Conservation (phyloP, 768 basidiomycete genomes). For the Krasilnikovozyma curviuscula region DNA sequence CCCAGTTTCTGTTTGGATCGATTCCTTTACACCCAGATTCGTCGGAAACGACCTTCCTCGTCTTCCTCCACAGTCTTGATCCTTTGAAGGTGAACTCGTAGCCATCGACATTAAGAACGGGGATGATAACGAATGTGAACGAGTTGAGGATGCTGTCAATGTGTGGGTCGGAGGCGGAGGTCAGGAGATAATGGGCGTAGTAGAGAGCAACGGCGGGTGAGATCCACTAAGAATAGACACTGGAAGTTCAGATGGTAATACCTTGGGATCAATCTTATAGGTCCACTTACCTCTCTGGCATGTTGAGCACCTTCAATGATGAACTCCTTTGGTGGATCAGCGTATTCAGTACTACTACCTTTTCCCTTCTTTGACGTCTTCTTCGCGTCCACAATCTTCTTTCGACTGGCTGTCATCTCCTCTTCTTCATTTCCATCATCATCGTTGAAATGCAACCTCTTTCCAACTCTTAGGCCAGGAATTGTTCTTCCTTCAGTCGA, state of each 20-base stretch:
- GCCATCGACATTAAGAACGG: slow-evolving; percentile 15
- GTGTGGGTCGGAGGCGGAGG: slow-evolving; percentile 32
- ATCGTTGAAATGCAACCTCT: slow-evolving; percentile 13
- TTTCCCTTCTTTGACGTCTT: slow-evolving; percentile 25
- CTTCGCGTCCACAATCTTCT: slow-evolving; percentile 7
- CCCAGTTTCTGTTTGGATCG: slow-evolving; percentile 60
- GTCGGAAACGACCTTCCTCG: slow-evolving; percentile 38
- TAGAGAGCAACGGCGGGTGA: slow-evolving; percentile 55
- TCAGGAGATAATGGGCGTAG: slow-evolving; percentile 47
- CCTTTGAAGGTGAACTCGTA: slow-evolving; percentile 34
- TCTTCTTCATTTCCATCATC: slow-evolving; percentile 13
- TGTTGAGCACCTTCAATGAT: slow-evolving; percentile 56
- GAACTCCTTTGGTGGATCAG: too few relatives aligned
- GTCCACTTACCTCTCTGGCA: slow-evolving; percentile 43
- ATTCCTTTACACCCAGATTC: slow-evolving; percentile 42
- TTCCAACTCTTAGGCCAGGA: not conserved
- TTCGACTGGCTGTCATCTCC: slow-evolving; percentile 6
- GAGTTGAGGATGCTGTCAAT: slow-evolving; percentile 37
- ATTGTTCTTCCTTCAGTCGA: slow-evolving; percentile 43
- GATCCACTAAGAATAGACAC: slow-evolving; percentile 48
- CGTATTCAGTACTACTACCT: too few relatives aligned
- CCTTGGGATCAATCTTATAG: slow-evolving; percentile 1
- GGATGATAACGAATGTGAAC: slow-evolving; percentile 28
- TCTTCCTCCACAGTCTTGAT: slow-evolving; percentile 30
- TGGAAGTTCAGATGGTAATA: slow-evolving; percentile 1